Evolutionary conservation across 2,329 filamentous ascomycete genomes (phyloP).

Genomic region (Phaeosphaeria sp.): DNA sequence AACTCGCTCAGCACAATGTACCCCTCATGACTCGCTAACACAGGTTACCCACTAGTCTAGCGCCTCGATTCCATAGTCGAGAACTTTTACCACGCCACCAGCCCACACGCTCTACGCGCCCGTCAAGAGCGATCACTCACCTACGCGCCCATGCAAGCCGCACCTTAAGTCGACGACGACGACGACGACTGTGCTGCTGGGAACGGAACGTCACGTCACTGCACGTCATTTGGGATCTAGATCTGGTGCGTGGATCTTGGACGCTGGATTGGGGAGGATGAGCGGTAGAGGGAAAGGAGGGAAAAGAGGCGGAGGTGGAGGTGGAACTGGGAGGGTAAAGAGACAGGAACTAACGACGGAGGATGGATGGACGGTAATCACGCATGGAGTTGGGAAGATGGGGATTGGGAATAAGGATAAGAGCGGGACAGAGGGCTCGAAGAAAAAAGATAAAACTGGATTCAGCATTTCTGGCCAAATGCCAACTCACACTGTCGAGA

Average conservation of each 20-base stretch:
- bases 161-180: constrained; percentile 23
- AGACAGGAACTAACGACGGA: constrained; percentile 34
- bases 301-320: constrained; percentile 1
- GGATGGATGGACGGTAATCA: constrained; percentile 49
- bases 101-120: not conserved
- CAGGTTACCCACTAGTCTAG: not conserved
- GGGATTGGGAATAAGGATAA: constrained; percentile 1
- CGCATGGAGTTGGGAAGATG: constrained; percentile 28
- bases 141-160: constrained; percentile 30
- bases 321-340: constrained; percentile 35
- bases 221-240: not conserved
- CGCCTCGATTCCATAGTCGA: not conserved
- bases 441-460: constrained; percentile 1
- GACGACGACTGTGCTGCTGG: not conserved
- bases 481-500: constrained; percentile 25
- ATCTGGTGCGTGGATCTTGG: not conserved
- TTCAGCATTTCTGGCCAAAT: constrained; percentile 5
- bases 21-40: constrained; percentile 1
- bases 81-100: constrained; percentile 2
- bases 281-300: not conserved
- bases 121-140: too few relatives aligned
- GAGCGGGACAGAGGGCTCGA: not conserved
- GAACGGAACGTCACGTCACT: not conserved
- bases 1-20: not conserved
- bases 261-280: not conserved